Base-by-base conservation (phyloP, 257 asterid genomes). In the Gentiana straminea region DNA sequence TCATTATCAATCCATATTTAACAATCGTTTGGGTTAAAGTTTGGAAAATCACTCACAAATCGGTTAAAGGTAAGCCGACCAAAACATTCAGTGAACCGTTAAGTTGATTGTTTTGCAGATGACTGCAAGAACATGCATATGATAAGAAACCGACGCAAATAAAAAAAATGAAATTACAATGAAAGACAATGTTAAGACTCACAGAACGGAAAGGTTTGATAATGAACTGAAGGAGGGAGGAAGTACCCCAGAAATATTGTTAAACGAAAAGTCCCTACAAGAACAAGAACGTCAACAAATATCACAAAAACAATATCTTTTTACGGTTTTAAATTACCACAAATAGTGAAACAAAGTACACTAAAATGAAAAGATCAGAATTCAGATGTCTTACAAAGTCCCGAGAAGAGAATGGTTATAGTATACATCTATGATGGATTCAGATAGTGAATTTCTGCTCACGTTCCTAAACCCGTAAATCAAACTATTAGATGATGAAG, bases 141-240 rank as follows among this genome's bases (percentile, higher is more conserved):
- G 7, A 55, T 52, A 64, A 75, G 66, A 46, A 60, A 50, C 50
- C 37, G 33, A 55, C 67, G 69, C 56, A 74, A 49, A 35, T 7
- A 44, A 51, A 65, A 68, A 48, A 65, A 33, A 24, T 24, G 37
- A 39, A 73, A 59, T 37, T 68, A 49, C 35, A 49, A 54, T 7
- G 9, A 63, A 56, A 3, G 54, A 57, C 43, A 58, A 37, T 38
- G 51, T 62, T 57, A 54, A 55, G 61, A 70, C 99, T 88, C 74
- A 92, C 99, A 92, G 94, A 55, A 80, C 73, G 53, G 99, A 78
- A 72, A 92, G 84, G 71, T 86, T 92, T 52, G 91, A 63, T 80
- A 88, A 75, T 50, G 81, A 72, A 58, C 76, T 65, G 66, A 92
- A 65, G 61, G 97, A 81, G 61, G 81, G 54, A 24, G 97, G 99